A percentile compares a stretch with the other conserved stretches of the same genome.
Evolutionary conservation across 768 basidiomycete species (phyloP).

Genomic region (Paxillus involutus): DNA sequence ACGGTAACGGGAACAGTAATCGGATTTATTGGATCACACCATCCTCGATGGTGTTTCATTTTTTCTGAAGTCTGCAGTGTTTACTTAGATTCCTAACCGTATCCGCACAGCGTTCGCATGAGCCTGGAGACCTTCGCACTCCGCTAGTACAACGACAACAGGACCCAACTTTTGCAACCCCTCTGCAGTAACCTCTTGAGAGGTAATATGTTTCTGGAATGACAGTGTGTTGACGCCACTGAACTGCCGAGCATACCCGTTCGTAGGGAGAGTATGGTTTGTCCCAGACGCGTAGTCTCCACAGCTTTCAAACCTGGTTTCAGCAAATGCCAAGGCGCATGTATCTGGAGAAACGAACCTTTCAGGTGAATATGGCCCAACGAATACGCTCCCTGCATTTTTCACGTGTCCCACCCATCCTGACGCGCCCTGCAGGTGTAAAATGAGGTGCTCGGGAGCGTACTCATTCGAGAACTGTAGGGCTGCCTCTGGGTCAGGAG

Average conservation of each 20-base stretch:
- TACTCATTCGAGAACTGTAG: conserved; percentile 94
- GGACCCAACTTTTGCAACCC: conserved; percentile 84
- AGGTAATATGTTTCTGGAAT: conserved; percentile 99
- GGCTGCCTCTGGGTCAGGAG: conserved; percentile 67
- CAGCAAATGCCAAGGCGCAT: conserved; percentile 2
- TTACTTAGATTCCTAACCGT: conserved; percentile 44
- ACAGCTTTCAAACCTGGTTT: conserved; percentile 53
- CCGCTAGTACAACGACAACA: conserved; percentile 83
- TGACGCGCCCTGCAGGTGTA: conserved; percentile 80
- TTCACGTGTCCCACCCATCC: conserved; percentile 63
- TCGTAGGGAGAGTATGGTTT: conserved; percentile 96
- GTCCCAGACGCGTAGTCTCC: conserved; percentile 99
- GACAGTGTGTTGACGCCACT: conserved; percentile 96
- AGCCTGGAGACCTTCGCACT: conserved; percentile 92
- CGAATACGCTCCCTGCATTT: conserved; percentile 96
- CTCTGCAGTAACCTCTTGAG: conserved; percentile 82
- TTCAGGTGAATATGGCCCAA: conserved; percentile 93
- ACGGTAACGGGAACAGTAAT: background rate
- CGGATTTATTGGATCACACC: background rate
- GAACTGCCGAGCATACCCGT: conserved; percentile 96
- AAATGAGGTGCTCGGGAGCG: conserved; percentile 95
- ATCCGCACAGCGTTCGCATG: conserved; percentile 96
- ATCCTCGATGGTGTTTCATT: background rate
- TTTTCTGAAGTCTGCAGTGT: conserved; percentile 5
- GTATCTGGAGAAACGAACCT: conserved; percentile 52